phyloP scores from a whole-genome alignment of 148 eudicot genomes.

The Agrostemma githago region DNA sequence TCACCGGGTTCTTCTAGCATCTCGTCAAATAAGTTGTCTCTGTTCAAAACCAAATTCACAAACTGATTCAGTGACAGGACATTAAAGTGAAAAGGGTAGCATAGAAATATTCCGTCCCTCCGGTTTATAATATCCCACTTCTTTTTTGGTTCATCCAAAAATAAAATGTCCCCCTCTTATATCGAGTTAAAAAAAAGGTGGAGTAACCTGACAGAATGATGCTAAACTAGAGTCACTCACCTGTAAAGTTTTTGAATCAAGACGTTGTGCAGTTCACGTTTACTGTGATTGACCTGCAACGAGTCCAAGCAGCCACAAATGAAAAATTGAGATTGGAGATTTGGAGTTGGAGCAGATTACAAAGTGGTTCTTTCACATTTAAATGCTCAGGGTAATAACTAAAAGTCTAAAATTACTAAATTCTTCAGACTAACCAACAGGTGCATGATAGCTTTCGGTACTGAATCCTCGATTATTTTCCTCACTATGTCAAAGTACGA shows the following conservation, averaged over 20 bases:
- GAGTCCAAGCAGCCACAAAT: conserved; percentile 12
- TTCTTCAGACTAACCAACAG: conserved; percentile 36
- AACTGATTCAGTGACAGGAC: conserved; percentile 4
- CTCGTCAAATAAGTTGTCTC: conserved; percentile 42
- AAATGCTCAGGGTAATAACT: neutral
- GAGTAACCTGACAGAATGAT: neutral
- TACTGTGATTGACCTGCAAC: conserved; percentile 42
- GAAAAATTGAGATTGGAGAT: neutral
- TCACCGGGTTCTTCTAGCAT: conserved; percentile 53
- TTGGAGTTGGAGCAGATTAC: neutral
- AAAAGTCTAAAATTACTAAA: neutral
- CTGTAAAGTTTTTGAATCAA: conserved; percentile 47
- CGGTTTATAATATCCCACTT: too few species aligned
- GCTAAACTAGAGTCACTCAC: conserved; percentile 16
- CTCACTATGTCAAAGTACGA: conserved; percentile 48
- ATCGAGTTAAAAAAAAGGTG: too few species aligned
- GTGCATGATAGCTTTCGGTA: conserved; percentile 52
- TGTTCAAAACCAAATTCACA: conserved; percentile 19
- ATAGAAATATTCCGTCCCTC: neutral
- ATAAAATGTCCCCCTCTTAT: too few species aligned
- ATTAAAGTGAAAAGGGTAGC: neutral
- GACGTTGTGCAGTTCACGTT: conserved; percentile 49
- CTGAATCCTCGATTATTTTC: conserved; percentile 45
- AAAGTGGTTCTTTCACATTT: neutral
- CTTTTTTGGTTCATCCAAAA: too few species aligned